A percentile compares a stretch with the other conserved stretches of the same genome.
Evolutionary conservation across 2,329 filamentous ascomycete genomes (phyloP).

Genomic region (Alternaria solani): DNA sequence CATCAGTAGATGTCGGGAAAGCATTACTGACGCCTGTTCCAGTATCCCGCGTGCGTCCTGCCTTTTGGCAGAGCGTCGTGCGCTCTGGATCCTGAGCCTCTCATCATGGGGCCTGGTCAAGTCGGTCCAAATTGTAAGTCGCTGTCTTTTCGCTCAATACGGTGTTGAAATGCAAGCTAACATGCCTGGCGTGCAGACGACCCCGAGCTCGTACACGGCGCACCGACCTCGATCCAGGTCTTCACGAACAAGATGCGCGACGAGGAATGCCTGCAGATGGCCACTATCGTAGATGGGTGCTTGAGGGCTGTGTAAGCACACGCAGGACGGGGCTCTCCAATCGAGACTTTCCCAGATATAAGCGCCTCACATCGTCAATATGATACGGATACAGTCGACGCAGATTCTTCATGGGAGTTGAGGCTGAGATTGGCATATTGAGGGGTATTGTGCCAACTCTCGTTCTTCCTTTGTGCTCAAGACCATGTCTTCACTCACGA

Average conservation of each 20-base stretch:
- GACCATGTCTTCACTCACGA: too few relatives aligned
- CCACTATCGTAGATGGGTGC: slow-evolving; percentile 1
- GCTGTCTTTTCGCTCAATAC: background rate
- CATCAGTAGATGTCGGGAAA: background rate
- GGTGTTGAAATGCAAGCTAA: background rate
- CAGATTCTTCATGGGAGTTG: too few relatives aligned
- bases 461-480: too few relatives aligned
- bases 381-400: too few relatives aligned
- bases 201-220: background rate
- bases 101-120: slow-evolving; percentile 6
- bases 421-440: too few relatives aligned
- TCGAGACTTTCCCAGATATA: too few relatives aligned
- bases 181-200: background rate
- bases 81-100: slow-evolving; percentile 5
- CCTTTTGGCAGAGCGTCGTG: slow-evolving; percentile 9
- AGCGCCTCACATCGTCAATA: too few relatives aligned
- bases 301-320: background rate
- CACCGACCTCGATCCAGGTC: slow-evolving; percentile 7
- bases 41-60: slow-evolving; percentile 14
- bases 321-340: too few relatives aligned
- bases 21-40: background rate
- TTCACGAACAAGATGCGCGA: slow-evolving; percentile 13
- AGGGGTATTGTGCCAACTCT: too few relatives aligned
- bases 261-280: slow-evolving; percentile 11
- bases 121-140: slow-evolving; percentile 8